A percentile compares a stretch with the other conserved stretches of the same genome.
phyloP scores from a whole-genome alignment of 108 stramenopile genomes.

The Cyclotella kingstonii region DNA sequence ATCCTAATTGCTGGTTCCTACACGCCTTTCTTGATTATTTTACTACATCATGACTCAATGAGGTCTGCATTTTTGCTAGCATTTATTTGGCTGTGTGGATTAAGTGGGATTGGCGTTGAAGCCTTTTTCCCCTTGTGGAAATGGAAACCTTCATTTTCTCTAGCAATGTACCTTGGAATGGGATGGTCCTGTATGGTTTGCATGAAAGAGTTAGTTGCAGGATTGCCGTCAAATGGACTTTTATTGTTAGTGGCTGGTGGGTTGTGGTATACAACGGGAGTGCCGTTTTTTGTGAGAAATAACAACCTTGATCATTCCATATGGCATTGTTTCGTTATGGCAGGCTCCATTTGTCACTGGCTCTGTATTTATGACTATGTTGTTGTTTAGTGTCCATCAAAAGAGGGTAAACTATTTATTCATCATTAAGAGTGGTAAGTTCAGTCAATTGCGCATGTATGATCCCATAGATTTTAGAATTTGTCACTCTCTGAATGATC shows the following conservation, averaged over 20 bases:
- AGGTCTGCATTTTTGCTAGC: slow-evolving; percentile 57
- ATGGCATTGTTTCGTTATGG: slow-evolving; percentile 83
- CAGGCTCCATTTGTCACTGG: slow-evolving; percentile 74
- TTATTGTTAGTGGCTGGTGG: slow-evolving; percentile 71
- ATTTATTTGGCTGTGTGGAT: slow-evolving; percentile 83
- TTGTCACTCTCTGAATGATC: no score
- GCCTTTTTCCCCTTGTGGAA: slow-evolving; percentile 64
- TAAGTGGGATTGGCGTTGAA: slow-evolving; percentile 71
- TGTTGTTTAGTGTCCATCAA: no score
- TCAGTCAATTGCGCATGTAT: no score
- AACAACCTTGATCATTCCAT: slow-evolving; percentile 84
- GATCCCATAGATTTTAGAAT: no score
- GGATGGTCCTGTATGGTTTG: slow-evolving; percentile 74
- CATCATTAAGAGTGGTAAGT: no score
- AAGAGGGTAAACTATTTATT: no score
- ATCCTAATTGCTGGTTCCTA: slow-evolving; percentile 96
- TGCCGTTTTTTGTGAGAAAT: slow-evolving; percentile 84
- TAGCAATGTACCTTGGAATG: slow-evolving; percentile 86
- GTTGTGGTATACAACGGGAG: slow-evolving; percentile 61
- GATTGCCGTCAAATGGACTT: slow-evolving; percentile 45
- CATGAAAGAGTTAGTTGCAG: slow-evolving; percentile 51
- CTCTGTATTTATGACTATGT: slow-evolving; percentile 62
- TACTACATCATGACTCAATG: slow-evolving; percentile 59
- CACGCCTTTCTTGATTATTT: slow-evolving; percentile 66
- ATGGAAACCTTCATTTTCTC: slow-evolving; percentile 50